Conservation (phyloP, 176 grass and related monocot genomes). For the Poa annua region DNA sequence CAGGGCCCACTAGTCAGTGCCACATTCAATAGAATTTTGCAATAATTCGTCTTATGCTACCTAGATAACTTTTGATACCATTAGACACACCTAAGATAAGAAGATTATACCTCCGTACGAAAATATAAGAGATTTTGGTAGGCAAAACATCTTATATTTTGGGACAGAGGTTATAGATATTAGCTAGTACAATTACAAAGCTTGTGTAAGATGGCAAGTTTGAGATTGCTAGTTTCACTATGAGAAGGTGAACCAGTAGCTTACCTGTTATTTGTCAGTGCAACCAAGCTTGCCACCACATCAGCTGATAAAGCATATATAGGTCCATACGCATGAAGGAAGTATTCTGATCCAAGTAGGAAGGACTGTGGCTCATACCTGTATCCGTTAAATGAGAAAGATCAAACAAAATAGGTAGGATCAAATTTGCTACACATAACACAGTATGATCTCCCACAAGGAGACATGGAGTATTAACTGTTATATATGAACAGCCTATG, state of each 20-base stretch:
- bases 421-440: neutral
- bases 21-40: neutral
- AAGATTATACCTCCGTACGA: neutral
- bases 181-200: neutral
- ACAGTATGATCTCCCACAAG: neutral
- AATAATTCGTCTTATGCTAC: neutral
- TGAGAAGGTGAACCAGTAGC: conserved; percentile 14
- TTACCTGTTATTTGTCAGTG: conserved; percentile 90
- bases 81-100: neutral
- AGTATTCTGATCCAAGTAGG: conserved; percentile 92
- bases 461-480: neutral
- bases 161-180: neutral
- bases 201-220: conserved; percentile 12
- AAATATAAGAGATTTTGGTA: too few relatives aligned
- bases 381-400: conserved; percentile 22
- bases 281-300: conserved; percentile 93
- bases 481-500: conserved; percentile 1
- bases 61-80: neutral
- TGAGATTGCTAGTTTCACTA: conserved; percentile 13
- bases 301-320: conserved; percentile 99
- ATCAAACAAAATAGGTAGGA: conserved; percentile 26
- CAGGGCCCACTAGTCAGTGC: neutral
- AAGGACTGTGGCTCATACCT: conserved; percentile 92
- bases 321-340: conserved; percentile 96
- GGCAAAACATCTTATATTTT: too few relatives aligned